Evolutionary conservation across 2,329 filamentous ascomycete genomes (phyloP).

Genomic region (Nemania sp.): DNA sequence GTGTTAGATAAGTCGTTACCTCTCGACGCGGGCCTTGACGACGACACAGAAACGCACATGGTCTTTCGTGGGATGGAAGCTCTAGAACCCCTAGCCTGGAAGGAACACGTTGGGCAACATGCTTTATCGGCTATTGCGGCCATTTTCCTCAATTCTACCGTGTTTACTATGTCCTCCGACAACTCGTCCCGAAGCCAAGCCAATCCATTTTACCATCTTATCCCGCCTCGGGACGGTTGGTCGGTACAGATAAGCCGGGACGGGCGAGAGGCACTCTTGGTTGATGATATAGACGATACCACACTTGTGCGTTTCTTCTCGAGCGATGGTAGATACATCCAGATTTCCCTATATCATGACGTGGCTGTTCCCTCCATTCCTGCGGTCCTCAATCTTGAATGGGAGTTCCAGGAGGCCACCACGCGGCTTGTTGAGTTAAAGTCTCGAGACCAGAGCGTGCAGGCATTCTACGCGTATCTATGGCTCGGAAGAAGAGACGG

Average conservation of each 20-base stretch:
- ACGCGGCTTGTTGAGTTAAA: constrained; percentile 29
- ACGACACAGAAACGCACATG: neutral
- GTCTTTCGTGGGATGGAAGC: neutral
- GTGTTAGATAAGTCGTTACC: neutral
- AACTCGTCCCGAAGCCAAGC: constrained; percentile 5
- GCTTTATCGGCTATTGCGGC: neutral
- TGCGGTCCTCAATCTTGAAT: constrained; percentile 27
- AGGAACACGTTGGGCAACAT: neutral
- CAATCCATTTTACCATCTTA: constrained; percentile 11
- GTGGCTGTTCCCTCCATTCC: constrained; percentile 9
- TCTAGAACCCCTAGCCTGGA: neutral
- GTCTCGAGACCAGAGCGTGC: constrained; percentile 24
- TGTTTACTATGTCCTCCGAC: constrained; percentile 1
- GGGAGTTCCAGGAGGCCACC: constrained; percentile 27
- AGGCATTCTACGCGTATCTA: constrained; percentile 34
- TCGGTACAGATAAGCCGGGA: constrained; percentile 6
- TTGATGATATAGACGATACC: neutral
- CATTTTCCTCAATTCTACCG: neutral
- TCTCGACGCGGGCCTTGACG: neutral
- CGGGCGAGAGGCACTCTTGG: constrained; percentile 1
- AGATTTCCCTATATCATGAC: constrained; percentile 3
- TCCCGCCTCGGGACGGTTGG: constrained; percentile 3
- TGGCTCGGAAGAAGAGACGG: constrained; percentile 22
- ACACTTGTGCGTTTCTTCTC: constrained; percentile 6
- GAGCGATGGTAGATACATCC: neutral